phyloP scores from a whole-genome alignment of 2,329 filamentous ascomycete genomes.

The Monilinia polystroma region DNA sequence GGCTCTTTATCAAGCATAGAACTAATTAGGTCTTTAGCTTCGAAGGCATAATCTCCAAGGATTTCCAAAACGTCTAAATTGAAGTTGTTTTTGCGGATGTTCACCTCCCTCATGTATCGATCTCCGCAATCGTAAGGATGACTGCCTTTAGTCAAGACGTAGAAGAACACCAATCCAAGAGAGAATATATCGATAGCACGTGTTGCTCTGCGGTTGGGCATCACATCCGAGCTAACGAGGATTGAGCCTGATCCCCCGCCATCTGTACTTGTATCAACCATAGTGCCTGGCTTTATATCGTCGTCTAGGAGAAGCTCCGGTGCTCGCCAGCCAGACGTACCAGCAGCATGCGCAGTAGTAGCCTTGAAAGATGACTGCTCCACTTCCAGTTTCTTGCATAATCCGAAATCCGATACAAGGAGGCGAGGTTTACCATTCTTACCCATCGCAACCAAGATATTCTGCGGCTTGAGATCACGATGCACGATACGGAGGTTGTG shows the following conservation, averaged over 20 bases:
- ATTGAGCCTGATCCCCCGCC: constrained; percentile 62
- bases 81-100: constrained; percentile 88
- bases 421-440: constrained; percentile 73
- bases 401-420: constrained; percentile 93
- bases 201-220: constrained; percentile 75
- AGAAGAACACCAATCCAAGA: constrained; percentile 96
- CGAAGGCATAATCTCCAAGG: constrained; percentile 79
- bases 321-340: constrained; percentile 94
- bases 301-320: constrained; percentile 87
- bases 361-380: constrained; percentile 93
- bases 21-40: constrained; percentile 82
- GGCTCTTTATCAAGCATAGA: constrained; percentile 68
- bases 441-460: constrained; percentile 81
- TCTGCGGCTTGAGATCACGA: constrained; percentile 95
- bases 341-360: constrained; percentile 88
- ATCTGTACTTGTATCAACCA: constrained; percentile 54
- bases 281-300: constrained; percentile 54
- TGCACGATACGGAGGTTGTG: constrained; percentile 94
- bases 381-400: constrained; percentile 95
- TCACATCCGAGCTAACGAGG: constrained; percentile 57
- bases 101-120: constrained; percentile 92
- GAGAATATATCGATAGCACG: constrained; percentile 98
- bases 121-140: constrained; percentile 95
- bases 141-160: constrained; percentile 87
- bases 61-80: constrained; percentile 68